These are phyloP conservation scores for Austroboletus eburneus DNA, from an alignment of 768 basidiomycete species.

Conservation along the genomic window DNA sequence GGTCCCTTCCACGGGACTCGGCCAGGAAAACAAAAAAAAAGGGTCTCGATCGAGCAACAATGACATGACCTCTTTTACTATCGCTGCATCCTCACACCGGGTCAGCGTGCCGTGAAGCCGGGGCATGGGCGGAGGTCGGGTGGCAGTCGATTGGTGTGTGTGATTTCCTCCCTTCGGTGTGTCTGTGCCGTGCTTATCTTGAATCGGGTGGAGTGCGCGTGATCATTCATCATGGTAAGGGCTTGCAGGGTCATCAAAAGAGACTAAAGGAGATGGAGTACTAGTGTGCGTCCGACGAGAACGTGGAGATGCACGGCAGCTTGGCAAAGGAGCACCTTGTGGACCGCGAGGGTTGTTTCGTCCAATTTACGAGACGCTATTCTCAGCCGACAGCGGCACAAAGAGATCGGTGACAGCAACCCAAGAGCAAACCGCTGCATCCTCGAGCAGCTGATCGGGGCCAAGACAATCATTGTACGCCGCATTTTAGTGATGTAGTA, in stretches of 20 bases:
- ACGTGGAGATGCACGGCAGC: no score
- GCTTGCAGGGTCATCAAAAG: neutral
- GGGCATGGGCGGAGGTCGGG: no score
- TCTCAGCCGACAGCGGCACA: no score
- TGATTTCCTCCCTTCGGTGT: neutral
- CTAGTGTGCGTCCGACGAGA: no score
- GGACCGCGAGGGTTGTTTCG: neutral
- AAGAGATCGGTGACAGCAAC: neutral
- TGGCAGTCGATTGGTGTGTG: neutral
- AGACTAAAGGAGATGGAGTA: no score
- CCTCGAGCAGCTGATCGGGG: no score
- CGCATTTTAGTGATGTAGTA: no score
- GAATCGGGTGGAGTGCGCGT: neutral
- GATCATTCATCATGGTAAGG: neutral
- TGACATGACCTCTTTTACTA: neutral
- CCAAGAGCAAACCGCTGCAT: no score
- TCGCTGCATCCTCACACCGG: neutral
- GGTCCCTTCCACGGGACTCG: neutral
- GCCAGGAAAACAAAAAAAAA: neutral
- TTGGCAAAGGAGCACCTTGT: neutral
- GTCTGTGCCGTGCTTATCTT: neutral
- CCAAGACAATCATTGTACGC: no score
- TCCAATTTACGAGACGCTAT: no score
- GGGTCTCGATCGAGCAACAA: neutral
- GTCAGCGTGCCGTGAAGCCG: neutral